Evolutionary conservation across 2,329 filamentous ascomycete genomes (phyloP), one percentile per base, ranked within the genome.

Genomic region (Aspergillus flavus): DNA sequence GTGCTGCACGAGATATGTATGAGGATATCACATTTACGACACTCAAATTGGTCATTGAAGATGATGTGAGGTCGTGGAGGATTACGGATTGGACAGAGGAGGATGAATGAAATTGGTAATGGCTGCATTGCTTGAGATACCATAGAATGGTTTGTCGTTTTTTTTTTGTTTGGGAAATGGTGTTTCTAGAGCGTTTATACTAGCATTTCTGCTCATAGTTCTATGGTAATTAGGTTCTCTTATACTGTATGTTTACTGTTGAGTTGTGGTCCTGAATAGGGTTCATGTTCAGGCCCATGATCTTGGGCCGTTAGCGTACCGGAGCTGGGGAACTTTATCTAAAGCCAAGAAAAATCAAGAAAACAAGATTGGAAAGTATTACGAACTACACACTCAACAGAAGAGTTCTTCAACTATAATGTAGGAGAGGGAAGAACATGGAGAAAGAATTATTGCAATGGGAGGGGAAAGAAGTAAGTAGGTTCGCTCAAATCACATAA

Each of bases 11-110:
- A 10, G 76, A 80, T 21, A 72, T 83, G 69, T 84, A 84, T 66
- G 75, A 90, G 85, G 82, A 83, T 63, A 92, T 93, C 71, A 88
- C 91, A 72, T 88, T 91, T 67, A 84, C 89, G 71, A 86, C 86
- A 62, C 80, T 86, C 73, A 83, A 82, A 57, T 75, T 96, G 71
- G 85, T 87, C 41, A 85, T 97, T 66, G 82, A 84, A 28, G 88
- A 94, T 72, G 86, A 85, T 21, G 86, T 85, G 43, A 76, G 83
- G 66, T 83, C 80, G 52, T 95, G 91, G 88, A 82, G 85, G 57
- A 84, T 92, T 66, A 78, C 79, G 45, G 81, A 85, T 46, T 91
- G 89, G 89, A 61, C 26, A 45, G 64, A 68, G 34, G 59, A 53
- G 50, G 55, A 75, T 76, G 55, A 78, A 66, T 19, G 56, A 61